Conservation (phyloP, 768 basidiomycete genomes). For the Suillus occidentalis region DNA sequence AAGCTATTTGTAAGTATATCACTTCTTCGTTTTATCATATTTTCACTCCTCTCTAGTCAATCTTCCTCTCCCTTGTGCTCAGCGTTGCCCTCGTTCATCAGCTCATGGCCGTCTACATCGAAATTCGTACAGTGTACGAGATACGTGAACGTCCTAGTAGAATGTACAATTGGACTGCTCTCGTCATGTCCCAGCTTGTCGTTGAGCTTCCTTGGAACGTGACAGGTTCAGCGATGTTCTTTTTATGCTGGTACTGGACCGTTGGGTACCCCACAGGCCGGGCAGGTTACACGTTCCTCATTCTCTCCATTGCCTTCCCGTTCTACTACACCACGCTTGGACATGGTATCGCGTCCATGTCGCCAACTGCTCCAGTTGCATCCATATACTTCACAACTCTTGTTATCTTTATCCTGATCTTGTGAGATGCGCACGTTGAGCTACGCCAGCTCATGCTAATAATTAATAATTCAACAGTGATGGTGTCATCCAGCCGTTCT, state of each 20-base stretch:
- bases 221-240: slow-evolving; percentile 55
- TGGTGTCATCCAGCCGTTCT: slow-evolving; percentile 66
- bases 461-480: slow-evolving; percentile 26
- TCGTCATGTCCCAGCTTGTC: slow-evolving; percentile 53
- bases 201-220: slow-evolving; percentile 65
- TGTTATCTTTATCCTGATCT: slow-evolving; percentile 64
- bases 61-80: slow-evolving; percentile 55
- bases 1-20: slow-evolving; percentile 55
- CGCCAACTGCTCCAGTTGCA: slow-evolving; percentile 59
- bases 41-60: slow-evolving; percentile 35
- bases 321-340: slow-evolving; percentile 63
- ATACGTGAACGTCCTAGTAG: slow-evolving; percentile 63
- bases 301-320: slow-evolving; percentile 54
- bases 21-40: neutral
- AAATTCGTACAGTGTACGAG: slow-evolving; percentile 60
- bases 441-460: neutral
- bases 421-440: slow-evolving; percentile 20
- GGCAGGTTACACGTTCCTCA: slow-evolving; percentile 58
- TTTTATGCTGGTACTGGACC: slow-evolving; percentile 70
- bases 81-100: slow-evolving; percentile 58
- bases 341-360: slow-evolving; percentile 60
- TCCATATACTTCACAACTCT: slow-evolving; percentile 56
- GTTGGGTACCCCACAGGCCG: slow-evolving; percentile 55
- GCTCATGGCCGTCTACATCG: slow-evolving; percentile 60
- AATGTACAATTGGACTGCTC: slow-evolving; percentile 65